These are phyloP conservation scores for Setaria viridis DNA, from an alignment of 202 grass and related monocot genomes.

Conservation along the genomic window DNA sequence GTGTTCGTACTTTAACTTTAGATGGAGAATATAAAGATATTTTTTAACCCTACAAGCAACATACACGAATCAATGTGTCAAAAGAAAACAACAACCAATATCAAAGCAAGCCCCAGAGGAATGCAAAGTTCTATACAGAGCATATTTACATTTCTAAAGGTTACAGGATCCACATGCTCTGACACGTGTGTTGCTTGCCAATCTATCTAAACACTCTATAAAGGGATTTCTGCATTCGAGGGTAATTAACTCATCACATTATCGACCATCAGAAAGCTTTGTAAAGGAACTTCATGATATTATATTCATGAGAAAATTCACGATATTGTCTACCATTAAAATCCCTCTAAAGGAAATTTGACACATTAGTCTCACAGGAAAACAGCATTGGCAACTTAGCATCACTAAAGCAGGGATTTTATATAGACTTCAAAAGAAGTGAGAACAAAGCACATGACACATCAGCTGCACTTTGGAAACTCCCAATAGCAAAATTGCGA, in stretches of 20 bases:
- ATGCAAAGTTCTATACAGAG: conserved; percentile 7
- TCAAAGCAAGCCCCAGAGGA: conserved; percentile 1
- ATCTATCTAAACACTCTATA: not conserved
- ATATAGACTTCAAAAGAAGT: not conserved
- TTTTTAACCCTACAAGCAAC: not conserved
- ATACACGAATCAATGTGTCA: conserved; percentile 10
- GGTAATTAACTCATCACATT: not conserved
- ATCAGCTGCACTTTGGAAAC: not conserved
- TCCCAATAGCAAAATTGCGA: not conserved
- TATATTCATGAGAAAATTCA: not conserved
- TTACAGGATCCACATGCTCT: not conserved
- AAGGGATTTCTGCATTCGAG: not conserved
- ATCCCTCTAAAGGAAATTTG: not conserved
- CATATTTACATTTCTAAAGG: not conserved
- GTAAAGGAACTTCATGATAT: not conserved
- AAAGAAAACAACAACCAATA: conserved; percentile 17
- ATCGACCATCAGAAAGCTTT: not conserved
- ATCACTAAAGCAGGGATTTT: not conserved
- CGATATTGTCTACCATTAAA: not conserved
- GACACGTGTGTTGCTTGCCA: not conserved
- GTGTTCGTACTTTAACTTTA: not conserved
- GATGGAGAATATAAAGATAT: conserved; percentile 2
- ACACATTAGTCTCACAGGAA: not conserved
- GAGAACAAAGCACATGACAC: not conserved
- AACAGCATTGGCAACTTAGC: not conserved